Evolutionary conservation across 257 asterid species (phyloP).

Genomic region (Nicotiana otophora): DNA sequence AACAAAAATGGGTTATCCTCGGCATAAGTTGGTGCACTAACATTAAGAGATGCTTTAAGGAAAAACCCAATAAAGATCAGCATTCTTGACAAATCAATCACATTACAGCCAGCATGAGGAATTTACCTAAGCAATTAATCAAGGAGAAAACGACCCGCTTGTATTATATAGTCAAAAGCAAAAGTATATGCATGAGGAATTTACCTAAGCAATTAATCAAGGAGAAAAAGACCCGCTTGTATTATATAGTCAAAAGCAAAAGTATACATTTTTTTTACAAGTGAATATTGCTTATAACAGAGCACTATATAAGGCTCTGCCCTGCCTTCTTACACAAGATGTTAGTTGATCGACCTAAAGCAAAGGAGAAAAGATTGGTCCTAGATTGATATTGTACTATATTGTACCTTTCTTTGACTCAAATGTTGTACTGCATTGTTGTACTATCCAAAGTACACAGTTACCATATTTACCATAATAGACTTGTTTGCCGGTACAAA

Average conservation of each 20-base stretch:
- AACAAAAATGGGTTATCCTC: neutral
- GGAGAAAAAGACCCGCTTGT: neutral
- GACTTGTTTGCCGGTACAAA: neutral
- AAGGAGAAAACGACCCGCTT: neutral
- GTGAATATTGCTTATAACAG: neutral
- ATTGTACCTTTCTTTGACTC: neutral
- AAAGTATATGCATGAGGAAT: neutral
- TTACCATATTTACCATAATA: neutral
- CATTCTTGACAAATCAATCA: neutral
- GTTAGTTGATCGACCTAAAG: slow-evolving; percentile 5
- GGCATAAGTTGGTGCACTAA: neutral
- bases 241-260: neutral
- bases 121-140: neutral
- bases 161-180: neutral
- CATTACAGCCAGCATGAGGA: neutral
- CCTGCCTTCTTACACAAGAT: neutral
- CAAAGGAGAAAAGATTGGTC: neutral
- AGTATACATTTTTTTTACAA: neutral
- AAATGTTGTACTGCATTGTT: neutral
- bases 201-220: neutral
- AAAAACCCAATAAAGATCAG: neutral
- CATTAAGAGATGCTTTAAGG: neutral
- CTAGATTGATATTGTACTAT: neutral
- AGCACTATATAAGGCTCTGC: neutral
- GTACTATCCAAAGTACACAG: slow-evolving; percentile 7